Base-by-base conservation (phyloP, 257 asterid species). In the Nicotiana sylvestris region DNA sequence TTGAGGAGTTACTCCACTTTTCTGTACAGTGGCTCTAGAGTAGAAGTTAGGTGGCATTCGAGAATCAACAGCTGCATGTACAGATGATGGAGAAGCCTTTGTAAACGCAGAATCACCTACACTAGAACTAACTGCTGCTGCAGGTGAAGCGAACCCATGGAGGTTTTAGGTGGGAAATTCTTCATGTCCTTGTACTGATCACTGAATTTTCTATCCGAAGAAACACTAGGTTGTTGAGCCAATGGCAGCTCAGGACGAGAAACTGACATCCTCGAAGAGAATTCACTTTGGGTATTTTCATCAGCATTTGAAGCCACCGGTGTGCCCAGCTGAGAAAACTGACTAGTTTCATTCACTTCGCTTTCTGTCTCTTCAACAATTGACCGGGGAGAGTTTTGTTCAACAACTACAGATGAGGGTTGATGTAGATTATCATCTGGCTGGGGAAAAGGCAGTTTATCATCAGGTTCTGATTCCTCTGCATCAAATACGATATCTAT, bases 401-500 rank as follows among this genome's bases (percentile, higher is more conserved):
- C 96, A 21, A 88, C 87, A 53, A 85, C 89, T 83, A 87, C 91
- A 64, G 97, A 84, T 58, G 93, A 79, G 83, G 91, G 88, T 49
- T 84, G 90, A 66, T 86, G 88, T 46, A 94, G 87, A 89, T 78
- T 91, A 90, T 94, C 98, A 87, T 94, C 98, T 2, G 92, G 88
- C 66, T 94, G 98, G 76, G 98, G 97, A 81, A 92, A 95, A 61
- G 97, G 97, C 87, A 91, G 85, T 83, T 92, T 95, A 82, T 93
- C 98, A 85, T 92, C 98, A 21, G 92, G 92, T 86, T 93, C 98
- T 57, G 93, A 86, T 86, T 94, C 99, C 90, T 96, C 99, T 3
- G 95, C 98, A 84, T 96, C 99, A 77, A 96, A 96, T 70, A 96
- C 98, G 12, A 96, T 96, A 88, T 96, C 99, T 17, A 94, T 92